Evolutionary conservation across 257 asterid species (phyloP).

Genomic region (Solanum corneliomulleri): DNA sequence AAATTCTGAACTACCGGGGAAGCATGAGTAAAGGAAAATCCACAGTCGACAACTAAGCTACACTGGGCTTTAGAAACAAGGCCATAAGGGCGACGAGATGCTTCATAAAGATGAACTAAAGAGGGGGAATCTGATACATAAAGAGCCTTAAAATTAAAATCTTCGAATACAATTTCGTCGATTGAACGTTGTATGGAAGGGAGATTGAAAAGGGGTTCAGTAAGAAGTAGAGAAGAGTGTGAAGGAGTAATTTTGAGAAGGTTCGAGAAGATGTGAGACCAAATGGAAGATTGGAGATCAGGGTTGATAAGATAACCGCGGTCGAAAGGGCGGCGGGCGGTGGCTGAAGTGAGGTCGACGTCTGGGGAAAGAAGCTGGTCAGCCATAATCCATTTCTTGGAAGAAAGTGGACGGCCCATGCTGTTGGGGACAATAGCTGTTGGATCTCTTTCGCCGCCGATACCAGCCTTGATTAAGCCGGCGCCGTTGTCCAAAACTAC

Average conservation of each 20-base stretch:
- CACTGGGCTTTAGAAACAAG: slow-evolving; percentile 66
- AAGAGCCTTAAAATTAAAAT: slow-evolving; percentile 58
- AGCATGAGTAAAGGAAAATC: slow-evolving; percentile 84
- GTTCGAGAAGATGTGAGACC: slow-evolving; percentile 63
- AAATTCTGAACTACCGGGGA: slow-evolving; percentile 92
- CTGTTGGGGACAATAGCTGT: slow-evolving; percentile 73
- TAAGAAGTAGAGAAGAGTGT: slow-evolving; percentile 56
- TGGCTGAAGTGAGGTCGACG: slow-evolving; percentile 92
- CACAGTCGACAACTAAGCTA: slow-evolving; percentile 89
- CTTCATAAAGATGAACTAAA: slow-evolving; percentile 80
- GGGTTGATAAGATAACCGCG: slow-evolving; percentile 87
- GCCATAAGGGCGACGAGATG: slow-evolving; percentile 69
- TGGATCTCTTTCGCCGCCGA: slow-evolving; percentile 86
- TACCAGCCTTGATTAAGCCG: slow-evolving; percentile 79
- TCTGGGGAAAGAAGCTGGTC: slow-evolving; percentile 78
- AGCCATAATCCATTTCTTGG: slow-evolving; percentile 77
- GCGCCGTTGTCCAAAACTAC: slow-evolving; percentile 93
- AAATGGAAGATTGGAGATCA: slow-evolving; percentile 77
- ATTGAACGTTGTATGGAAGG: slow-evolving; percentile 68
- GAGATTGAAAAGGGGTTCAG: slow-evolving; percentile 81
- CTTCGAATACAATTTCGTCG: slow-evolving; percentile 83
- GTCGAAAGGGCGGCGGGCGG: slow-evolving; percentile 92
- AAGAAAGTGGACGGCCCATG: slow-evolving; percentile 71
- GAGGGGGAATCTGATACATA: slow-evolving; percentile 75
- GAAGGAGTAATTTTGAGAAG: slow-evolving; percentile 65